Base-by-base conservation (phyloP, 495 filamentous ascomycete genomes). In the Neurospora sp. region DNA sequence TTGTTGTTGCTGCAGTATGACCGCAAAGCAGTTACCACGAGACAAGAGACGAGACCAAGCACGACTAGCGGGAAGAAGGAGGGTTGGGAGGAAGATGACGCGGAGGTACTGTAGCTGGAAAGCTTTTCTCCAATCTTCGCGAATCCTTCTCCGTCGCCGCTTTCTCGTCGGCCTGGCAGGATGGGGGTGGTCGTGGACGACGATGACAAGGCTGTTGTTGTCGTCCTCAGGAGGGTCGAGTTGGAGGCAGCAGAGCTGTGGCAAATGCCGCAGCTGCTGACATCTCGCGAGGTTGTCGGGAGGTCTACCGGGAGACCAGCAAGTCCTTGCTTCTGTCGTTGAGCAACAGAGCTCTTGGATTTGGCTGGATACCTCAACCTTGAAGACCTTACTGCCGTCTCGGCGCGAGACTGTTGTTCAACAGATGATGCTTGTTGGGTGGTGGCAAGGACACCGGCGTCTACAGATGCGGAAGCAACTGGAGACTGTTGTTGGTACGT, bases 31-130 rank as follows among this genome's bases (percentile, higher is more conserved):
- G 31, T 73, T 44, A 69, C 78, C 71, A 75, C 72, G 73, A 82
- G 77, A 74, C 54, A 72, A 77, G 80, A 79, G 75, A 82, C 79
- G 80, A 82, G 79, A 78, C 79, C 76, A 69, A 78, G 42, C 62
- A 74, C 79, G 76, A 75, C 78, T 77, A 82, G 75, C 71, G 73
- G 76, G 73, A 73, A 76, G 74, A 75, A 72, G 39, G 42, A n/a
- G 8, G 66, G 9, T 40, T 66, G 18, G 20, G 72, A 70, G 59
- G 66, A 46, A 20, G 71, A 20, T 38, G 59, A 70, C 18, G 54
- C 14, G 54, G 27, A 66, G 54, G 54, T 8, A 37, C 27, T 37
- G 54, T 31, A 66, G 54, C 54, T 37, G 6, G 12, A 18, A 8
- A 37, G 54, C 54, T 66, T 66, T 37, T 35, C 12, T 31, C 54